phyloP scores from a whole-genome alignment of 495 filamentous ascomycete genomes.

The Neurospora cerealis region DNA sequence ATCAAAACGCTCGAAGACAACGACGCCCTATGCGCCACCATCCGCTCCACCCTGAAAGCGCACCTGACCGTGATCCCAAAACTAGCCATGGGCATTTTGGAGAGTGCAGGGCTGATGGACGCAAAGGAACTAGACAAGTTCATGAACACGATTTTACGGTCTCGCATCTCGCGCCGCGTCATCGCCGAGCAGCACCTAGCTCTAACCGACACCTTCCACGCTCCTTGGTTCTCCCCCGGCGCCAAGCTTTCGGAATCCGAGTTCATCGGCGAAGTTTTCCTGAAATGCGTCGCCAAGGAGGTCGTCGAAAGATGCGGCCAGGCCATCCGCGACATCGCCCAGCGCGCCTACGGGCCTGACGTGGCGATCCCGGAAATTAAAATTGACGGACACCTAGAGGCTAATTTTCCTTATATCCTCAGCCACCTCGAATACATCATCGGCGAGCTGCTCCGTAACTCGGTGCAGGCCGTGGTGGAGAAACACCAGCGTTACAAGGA shows the following conservation, averaged over 20 bases:
- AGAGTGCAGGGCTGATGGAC: slow-evolving; percentile 71
- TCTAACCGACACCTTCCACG: slow-evolving; percentile 92
- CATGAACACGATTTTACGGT: slow-evolving; percentile 88
- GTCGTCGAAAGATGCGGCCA: slow-evolving; percentile 76
- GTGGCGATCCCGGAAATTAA: slow-evolving; percentile 66
- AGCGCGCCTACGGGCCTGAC: slow-evolving; percentile 58
- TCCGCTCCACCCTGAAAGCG: slow-evolving; percentile 69
- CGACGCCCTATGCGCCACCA: slow-evolving; percentile 72
- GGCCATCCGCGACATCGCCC: slow-evolving; percentile 57
- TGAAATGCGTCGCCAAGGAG: slow-evolving; percentile 86
- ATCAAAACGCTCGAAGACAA: slow-evolving; percentile 85
- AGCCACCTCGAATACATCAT: slow-evolving; percentile 96
- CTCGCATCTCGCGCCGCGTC: slow-evolving; percentile 86
- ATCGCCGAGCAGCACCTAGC: slow-evolving; percentile 97
- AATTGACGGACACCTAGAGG: slow-evolving; percentile 77
- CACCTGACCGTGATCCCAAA: slow-evolving; percentile 91
- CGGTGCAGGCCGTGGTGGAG: slow-evolving; percentile 83
- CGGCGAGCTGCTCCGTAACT: slow-evolving; percentile 90
- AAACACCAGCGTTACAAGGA: slow-evolving; percentile 28
- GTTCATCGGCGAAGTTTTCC: slow-evolving; percentile 91
- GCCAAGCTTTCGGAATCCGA: slow-evolving; percentile 66
- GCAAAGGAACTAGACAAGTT: slow-evolving; percentile 77
- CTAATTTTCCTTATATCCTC: slow-evolving; percentile 92
- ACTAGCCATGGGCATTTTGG: slow-evolving; percentile 85
- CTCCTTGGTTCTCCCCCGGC: slow-evolving; percentile 82